phyloP scores from a whole-genome alignment of 2,329 filamentous ascomycete species.

The Diaporthe destruens region DNA sequence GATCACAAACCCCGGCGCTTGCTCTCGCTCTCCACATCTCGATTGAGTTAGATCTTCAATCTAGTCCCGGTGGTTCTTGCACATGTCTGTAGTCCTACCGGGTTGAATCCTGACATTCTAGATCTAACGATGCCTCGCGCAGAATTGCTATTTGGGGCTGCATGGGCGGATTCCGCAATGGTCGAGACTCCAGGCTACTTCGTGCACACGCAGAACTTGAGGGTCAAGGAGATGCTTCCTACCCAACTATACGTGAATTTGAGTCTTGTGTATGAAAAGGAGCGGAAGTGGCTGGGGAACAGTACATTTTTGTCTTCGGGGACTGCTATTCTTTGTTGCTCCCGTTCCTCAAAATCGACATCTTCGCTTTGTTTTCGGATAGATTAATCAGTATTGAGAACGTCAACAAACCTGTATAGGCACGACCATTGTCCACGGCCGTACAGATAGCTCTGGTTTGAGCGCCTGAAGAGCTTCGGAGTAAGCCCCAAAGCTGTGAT shows the following conservation, averaged over 20 bases:
- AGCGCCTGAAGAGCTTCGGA: constrained; percentile 48
- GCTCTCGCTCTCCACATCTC: constrained; percentile 1
- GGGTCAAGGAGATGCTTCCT: constrained; percentile 46
- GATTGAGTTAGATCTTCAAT: neutral
- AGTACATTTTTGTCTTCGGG: constrained; percentile 52
- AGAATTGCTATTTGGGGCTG: constrained; percentile 39
- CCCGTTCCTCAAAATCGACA: constrained; percentile 55
- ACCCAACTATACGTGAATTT: constrained; percentile 46
- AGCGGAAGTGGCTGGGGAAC: neutral
- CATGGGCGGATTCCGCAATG: constrained; percentile 41
- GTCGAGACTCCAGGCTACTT: constrained; percentile 51
- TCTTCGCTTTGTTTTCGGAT: constrained; percentile 42
- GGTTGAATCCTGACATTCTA: neutral
- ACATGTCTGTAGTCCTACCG: constrained; percentile 29
- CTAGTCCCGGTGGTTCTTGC: constrained; percentile 26
- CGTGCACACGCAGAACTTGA: constrained; percentile 53
- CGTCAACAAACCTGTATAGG: constrained; percentile 23
- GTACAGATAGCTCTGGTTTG: constrained; percentile 52
- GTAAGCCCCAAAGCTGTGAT: constrained; percentile 47
- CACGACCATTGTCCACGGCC: constrained; percentile 26
- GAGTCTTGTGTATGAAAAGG: neutral
- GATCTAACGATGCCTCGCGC: neutral
- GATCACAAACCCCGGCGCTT: neutral
- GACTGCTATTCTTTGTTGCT: constrained; percentile 53
- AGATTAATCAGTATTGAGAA: constrained; percentile 36